Evolutionary conservation across 169 alveolate genomes (phyloP).

Genomic region (Eimeria zaria): DNA sequence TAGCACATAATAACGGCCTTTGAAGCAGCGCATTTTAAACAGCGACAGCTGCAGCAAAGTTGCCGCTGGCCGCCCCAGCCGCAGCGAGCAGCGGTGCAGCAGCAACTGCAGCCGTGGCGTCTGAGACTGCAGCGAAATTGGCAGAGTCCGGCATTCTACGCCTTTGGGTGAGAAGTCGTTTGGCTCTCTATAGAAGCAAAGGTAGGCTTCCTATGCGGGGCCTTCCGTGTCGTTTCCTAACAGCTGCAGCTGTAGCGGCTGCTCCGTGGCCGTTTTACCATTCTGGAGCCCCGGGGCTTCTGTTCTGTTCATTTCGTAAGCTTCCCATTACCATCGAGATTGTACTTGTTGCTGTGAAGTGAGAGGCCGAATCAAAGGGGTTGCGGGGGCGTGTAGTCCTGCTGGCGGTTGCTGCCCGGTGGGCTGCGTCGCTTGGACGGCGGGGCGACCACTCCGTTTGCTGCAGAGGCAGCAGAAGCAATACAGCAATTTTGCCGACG

Average conservation of each 20-base stretch:
- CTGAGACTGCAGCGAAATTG: constrained; percentile 74
- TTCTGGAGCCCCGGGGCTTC: constrained; percentile 75
- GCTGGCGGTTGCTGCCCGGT: constrained; percentile 69
- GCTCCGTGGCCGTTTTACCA: constrained; percentile 73
- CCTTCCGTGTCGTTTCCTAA: constrained; percentile 76
- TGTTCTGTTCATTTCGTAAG: constrained; percentile 11
- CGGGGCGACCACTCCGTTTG: constrained; percentile 44
- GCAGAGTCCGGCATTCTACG: constrained; percentile 83
- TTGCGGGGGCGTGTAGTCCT: constrained; percentile 56
- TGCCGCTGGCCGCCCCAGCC: constrained; percentile 79
- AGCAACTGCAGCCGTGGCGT: constrained; percentile 81
- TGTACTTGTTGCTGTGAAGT: constrained; percentile 37
- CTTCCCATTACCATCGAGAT: constrained; percentile 16
- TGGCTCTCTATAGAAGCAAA: constrained; percentile 79
- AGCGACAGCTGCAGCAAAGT: constrained; percentile 66
- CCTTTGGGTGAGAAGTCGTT: constrained; percentile 82
- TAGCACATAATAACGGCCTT: constrained; percentile 19
- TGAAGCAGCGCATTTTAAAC: constrained; percentile 24
- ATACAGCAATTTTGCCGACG: constrained; percentile 16
- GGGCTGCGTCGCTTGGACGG: constrained; percentile 77
- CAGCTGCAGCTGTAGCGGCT: constrained; percentile 79
- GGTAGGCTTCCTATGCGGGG: constrained; percentile 71
- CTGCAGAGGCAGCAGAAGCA: constrained; percentile 70
- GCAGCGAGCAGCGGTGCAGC: constrained; percentile 80
- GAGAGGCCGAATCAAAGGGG: constrained; percentile 27